These are phyloP conservation scores for Corylus avellana DNA, from an alignment of 306 rosid species.

Conservation along the genomic window DNA sequence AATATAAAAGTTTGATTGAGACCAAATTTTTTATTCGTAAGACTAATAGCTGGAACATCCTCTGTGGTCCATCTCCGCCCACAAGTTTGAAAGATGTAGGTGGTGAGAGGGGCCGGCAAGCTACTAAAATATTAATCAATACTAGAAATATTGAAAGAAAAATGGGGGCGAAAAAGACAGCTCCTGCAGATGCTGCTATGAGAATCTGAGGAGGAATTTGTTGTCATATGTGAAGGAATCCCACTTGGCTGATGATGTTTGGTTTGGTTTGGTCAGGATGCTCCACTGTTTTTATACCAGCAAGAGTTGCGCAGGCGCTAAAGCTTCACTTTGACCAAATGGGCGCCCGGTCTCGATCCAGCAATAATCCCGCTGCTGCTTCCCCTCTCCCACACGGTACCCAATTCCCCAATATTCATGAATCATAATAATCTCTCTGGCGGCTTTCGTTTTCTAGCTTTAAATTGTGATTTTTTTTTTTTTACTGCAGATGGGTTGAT, in stretches of 20 bases:
- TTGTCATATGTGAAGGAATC: not conserved
- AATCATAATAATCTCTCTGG: not conserved
- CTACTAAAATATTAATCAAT: no score
- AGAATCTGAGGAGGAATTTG: not conserved
- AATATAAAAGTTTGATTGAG: not conserved
- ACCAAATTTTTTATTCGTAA: constrained; percentile 3
- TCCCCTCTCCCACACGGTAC: constrained; percentile 56
- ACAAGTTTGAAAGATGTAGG: not conserved
- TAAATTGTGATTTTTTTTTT: not conserved
- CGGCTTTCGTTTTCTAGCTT: not conserved
- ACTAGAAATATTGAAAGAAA: not conserved
- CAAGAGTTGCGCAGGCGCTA: constrained; percentile 87
- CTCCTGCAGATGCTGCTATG: no score
- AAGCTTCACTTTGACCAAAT: constrained; percentile 77
- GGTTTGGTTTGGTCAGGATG: constrained; percentile 29
- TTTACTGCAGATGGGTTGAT: constrained; percentile 33
- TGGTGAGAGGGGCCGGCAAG: no score
- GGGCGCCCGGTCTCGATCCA: constrained; percentile 49
- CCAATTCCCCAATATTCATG: not conserved
- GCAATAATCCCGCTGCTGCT: constrained; percentile 13
- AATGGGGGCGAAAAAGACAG: not conserved
- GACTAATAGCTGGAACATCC: constrained; percentile 16
- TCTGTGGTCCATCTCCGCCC: not conserved
- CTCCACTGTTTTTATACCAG: constrained; percentile 83
- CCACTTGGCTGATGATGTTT: not conserved